Conservation (phyloP, 345 rosid genomes). For the Gynandropsis gynandra region DNA sequence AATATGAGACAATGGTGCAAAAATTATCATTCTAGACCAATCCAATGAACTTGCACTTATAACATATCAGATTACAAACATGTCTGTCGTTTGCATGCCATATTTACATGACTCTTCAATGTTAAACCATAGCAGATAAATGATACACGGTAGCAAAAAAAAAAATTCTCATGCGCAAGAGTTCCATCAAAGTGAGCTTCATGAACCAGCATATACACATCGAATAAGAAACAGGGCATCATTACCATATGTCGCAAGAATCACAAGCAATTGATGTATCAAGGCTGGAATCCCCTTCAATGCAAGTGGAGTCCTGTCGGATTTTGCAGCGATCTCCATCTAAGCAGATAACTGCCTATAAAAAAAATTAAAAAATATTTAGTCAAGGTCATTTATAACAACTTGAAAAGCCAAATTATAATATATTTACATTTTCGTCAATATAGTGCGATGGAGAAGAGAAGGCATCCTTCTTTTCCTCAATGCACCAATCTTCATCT, state of each 20-base stretch:
- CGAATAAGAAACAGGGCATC: slow-evolving; percentile 13
- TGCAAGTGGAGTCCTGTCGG: slow-evolving; percentile 39
- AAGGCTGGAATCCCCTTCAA: slow-evolving; percentile 55
- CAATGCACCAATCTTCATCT: slow-evolving; percentile 78
- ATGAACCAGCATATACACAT: background rate
- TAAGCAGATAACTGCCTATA: slow-evolving; percentile 98
- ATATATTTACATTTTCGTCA: slow-evolving; percentile 82
- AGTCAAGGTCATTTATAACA: slow-evolving; percentile 14
- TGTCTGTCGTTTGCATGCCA: slow-evolving; percentile 1
- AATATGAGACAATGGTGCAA: slow-evolving; percentile 9
- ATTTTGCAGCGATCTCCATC: slow-evolving; percentile 93
- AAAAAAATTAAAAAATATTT: slow-evolving; percentile 35
- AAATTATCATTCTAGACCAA: slow-evolving; percentile 12
- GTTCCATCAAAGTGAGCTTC: slow-evolving; percentile 16
- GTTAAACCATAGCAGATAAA: slow-evolving; percentile 4
- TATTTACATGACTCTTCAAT: background rate
- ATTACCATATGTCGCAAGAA: slow-evolving; percentile 91
- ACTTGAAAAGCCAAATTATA: slow-evolving; percentile 21
- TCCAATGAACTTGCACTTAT: slow-evolving; percentile 3
- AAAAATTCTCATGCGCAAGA: slow-evolving; percentile 4
- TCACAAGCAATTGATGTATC: slow-evolving; percentile 99
- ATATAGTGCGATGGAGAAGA: slow-evolving; percentile 91
- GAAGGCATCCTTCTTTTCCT: slow-evolving; percentile 55
- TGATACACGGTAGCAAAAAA: slow-evolving; percentile 7
- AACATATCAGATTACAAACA: slow-evolving; percentile 1